A percentile compares a stretch with the other conserved stretches of the same genome.
These are phyloP conservation scores for Podospora sp. DNA, from an alignment of 495 filamentous ascomycete species.

Conservation along the genomic window DNA sequence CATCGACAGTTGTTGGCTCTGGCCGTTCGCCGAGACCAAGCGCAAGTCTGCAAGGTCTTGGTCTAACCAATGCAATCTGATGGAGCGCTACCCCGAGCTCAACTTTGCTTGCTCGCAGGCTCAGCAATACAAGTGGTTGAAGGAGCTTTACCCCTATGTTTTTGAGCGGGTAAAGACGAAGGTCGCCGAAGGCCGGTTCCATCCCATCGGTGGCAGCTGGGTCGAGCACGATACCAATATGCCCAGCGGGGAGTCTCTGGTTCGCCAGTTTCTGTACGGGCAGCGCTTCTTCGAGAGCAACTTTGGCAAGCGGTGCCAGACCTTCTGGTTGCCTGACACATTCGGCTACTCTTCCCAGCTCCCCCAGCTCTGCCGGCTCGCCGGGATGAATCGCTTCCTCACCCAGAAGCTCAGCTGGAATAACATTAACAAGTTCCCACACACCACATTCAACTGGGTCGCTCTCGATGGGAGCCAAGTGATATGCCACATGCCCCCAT, in stretches of 20 bases:
- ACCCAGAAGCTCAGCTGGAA: conserved; percentile 94
- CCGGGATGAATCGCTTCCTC: conserved; percentile 94
- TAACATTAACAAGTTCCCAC: conserved; percentile 98
- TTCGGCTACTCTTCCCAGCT: conserved; percentile 96
- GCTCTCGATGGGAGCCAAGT: conserved; percentile 93
- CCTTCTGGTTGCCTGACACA: conserved; percentile 97
- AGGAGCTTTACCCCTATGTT: conserved; percentile 80
- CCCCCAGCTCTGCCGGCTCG: conserved; percentile 85
- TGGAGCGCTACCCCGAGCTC: conserved; percentile 93
- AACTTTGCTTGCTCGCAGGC: conserved; percentile 90
- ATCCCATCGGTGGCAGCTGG: conserved; percentile 96
- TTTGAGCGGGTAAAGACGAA: conserved; percentile 90
- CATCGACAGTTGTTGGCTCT: conserved; percentile 97
- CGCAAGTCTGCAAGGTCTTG: conserved; percentile 95
- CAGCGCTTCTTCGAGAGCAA: conserved; percentile 93
- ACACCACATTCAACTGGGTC: conserved; percentile 99
- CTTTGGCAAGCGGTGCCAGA: conserved; percentile 84
- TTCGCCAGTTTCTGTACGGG: conserved; percentile 93
- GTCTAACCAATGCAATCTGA: conserved; percentile 91
- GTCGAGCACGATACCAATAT: conserved; percentile 98
- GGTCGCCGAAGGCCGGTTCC: conserved; percentile 87
- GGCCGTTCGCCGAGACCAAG: conserved; percentile 99
- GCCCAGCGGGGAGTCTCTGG: conserved; percentile 90
- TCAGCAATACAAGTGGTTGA: conserved; percentile 97
- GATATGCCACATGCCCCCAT: conserved; percentile 92